phyloP scores from a whole-genome alignment of 805 yeast genomes.

The Hanseniaspora thailandica region DNA sequence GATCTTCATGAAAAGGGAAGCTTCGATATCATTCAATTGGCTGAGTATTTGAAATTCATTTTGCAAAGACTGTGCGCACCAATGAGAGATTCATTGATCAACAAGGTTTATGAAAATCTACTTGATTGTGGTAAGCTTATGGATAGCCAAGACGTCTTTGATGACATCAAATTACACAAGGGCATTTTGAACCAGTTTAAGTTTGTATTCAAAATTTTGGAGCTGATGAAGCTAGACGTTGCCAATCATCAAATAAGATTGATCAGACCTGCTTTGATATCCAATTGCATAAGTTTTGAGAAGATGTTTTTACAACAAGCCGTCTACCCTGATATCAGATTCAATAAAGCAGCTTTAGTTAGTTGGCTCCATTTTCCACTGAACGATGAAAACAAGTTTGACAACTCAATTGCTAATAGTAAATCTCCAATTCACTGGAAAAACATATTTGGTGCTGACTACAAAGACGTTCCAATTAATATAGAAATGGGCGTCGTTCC shows the following conservation, averaged over 20 bases:
- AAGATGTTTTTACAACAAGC: conserved; percentile 43
- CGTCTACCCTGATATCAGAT: conserved; percentile 21
- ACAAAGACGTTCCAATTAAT: conserved; percentile 16
- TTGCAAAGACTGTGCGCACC: conserved; percentile 91
- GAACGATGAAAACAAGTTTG: conserved; percentile 22
- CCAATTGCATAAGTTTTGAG: conserved; percentile 81
- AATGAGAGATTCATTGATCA: conserved; percentile 85
- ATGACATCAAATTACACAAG: conserved; percentile 43
- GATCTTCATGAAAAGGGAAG: conserved; percentile 64
- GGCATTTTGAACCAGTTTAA: conserved; percentile 51
- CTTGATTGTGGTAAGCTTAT: conserved; percentile 19
- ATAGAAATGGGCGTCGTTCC: neutral
- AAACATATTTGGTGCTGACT: conserved; percentile 8
- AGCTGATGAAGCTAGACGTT: conserved; percentile 88
- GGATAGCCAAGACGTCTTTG: conserved; percentile 30
- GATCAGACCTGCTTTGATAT: conserved; percentile 69
- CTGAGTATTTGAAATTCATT: conserved; percentile 62
- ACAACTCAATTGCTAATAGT: conserved; percentile 5
- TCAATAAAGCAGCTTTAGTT: conserved; percentile 48
- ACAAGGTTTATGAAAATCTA: conserved; percentile 58
- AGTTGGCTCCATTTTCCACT: conserved; percentile 47
- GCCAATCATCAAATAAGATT: conserved; percentile 89
- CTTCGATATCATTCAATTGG: conserved; percentile 59
- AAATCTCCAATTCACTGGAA: conserved; percentile 13
- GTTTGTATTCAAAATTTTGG: conserved; percentile 68